Base-by-base conservation (phyloP, 2,329 filamentous ascomycete genomes). In the Paracorniculantispora psalliotae region DNA sequence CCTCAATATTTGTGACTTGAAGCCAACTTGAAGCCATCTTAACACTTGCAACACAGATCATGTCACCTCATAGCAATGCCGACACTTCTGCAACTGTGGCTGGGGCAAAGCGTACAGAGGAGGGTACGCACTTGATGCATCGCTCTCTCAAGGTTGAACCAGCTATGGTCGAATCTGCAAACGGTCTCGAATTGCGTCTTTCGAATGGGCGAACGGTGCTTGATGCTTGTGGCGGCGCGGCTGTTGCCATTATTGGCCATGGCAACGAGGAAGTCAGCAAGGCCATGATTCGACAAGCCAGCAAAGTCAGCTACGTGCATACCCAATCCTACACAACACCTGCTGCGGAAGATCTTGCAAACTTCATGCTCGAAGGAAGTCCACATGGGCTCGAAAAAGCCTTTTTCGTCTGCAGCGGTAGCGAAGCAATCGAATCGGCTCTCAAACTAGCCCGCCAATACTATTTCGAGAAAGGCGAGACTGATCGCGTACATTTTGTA, bases 231-330 rank as follows among this genome's bases (percentile, higher is more conserved):
- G 66, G 70, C 41, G 73, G 73, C 3, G 71, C 73, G 1, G 71
- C 72, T 8, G 87, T 90, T 6, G 78, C 83, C 10, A 85, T 83
- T 68, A 68, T 90, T 9, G 87, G 86, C 17, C 84, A 88, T 66
- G 80, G 79, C 33, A 78, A 86, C 59, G 64, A 77, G 57, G 74
- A 82, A 58, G 80, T 90, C 23, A 75, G 74, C 28, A 71, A 78
- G 19, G 84, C 84, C 1, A 77, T 89, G 30, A 72, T 74, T 21
- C 67, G 76, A 19, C 85, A 88, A 64, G 73, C 85, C 67, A 72
- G 76, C 57, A 72, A 60, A n/a, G 62, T 68, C n/a, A 59, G 61
- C 52, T 71, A 68, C 46, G 65, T 66, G 8, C 68, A 71, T 61
- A 68, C 67, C 2, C 60, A 61, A 21, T 60, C 64, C 6, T 70